Conservation (phyloP, 106 monocot genomes). For the Triglochin maritima region DNA sequence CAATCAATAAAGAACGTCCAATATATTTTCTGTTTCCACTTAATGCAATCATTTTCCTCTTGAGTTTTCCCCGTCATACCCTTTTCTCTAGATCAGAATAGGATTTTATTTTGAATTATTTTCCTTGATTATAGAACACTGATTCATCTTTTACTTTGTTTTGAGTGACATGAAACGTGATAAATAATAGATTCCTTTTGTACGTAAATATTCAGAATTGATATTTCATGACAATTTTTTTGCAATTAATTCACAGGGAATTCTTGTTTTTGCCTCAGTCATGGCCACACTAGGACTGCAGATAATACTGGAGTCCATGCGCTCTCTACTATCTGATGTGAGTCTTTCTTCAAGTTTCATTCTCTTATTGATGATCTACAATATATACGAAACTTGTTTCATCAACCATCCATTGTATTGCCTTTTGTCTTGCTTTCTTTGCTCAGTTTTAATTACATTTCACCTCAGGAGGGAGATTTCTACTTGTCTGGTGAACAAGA, state of each 20-base stretch:
- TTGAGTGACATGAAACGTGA: no score
- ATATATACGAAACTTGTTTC: neutral
- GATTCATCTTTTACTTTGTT: no score
- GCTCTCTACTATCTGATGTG: conserved; percentile 67
- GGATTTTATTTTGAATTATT: no score
- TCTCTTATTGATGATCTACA: neutral
- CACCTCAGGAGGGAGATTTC: conserved; percentile 42
- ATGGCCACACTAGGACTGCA: conserved; percentile 98
- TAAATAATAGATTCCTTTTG: no score
- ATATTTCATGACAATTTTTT: no score
- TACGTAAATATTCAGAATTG: no score
- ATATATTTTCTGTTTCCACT: no score
- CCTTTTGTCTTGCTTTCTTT: neutral
- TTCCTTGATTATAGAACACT: no score
- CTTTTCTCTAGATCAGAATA: no score
- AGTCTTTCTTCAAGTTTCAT: conserved; percentile 8
- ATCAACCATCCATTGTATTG: neutral
- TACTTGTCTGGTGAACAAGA: conserved; percentile 62
- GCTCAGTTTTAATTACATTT: neutral
- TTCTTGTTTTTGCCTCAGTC: conserved; percentile 94
- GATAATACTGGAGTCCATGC: conserved; percentile 85
- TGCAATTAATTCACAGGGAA: conserved; percentile 44
- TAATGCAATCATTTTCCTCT: no score
- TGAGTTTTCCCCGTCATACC: no score
- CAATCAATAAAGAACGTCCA: no score